These are phyloP conservation scores for Clonostachys byssicola DNA, from an alignment of 2,329 filamentous ascomycete genomes.

Conservation along the genomic window DNA sequence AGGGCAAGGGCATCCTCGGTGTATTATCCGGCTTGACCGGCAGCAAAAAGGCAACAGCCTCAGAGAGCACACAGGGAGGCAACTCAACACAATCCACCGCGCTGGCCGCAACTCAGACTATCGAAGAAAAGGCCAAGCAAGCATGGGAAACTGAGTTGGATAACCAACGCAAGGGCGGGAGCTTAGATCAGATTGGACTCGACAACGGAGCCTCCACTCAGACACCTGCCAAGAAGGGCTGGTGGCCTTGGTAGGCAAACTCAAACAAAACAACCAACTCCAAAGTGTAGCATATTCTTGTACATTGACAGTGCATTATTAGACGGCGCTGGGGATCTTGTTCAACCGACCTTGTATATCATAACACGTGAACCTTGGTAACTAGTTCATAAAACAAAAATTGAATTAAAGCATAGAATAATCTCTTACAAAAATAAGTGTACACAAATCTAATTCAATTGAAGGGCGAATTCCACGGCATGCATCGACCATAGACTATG, in stretches of 20 bases:
- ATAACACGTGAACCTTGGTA: neutral
- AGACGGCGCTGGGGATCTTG: constrained; percentile 34
- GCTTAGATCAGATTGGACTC: constrained; percentile 43
- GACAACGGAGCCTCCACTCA: constrained; percentile 16
- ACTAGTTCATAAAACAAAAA: no score
- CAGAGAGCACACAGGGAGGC: neutral
- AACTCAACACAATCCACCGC: neutral
- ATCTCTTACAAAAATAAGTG: no score
- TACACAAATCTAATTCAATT: no score
- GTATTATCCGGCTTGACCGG: constrained; percentile 21
- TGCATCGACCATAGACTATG: no score
- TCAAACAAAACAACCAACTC: constrained; percentile 8
- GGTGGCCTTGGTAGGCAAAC: constrained; percentile 34
- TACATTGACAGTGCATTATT: constrained; percentile 36
- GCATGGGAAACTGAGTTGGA: constrained; percentile 45
- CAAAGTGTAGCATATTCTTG: constrained; percentile 33
- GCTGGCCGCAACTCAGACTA: constrained; percentile 9
- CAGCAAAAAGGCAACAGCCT: constrained; percentile 7
- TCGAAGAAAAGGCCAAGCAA: constrained; percentile 31
- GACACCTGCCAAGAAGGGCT: constrained; percentile 38
- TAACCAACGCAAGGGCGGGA: constrained; percentile 45
- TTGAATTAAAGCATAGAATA: no score
- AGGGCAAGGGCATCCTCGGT: constrained; percentile 29
- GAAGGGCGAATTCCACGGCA: no score
- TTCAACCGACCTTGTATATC: constrained; percentile 16